Percentiles rank a stretch among this genome's conserved stretches.
phyloP scores from a whole-genome alignment of 305 asterid species.

The Petunia hybrid region DNA sequence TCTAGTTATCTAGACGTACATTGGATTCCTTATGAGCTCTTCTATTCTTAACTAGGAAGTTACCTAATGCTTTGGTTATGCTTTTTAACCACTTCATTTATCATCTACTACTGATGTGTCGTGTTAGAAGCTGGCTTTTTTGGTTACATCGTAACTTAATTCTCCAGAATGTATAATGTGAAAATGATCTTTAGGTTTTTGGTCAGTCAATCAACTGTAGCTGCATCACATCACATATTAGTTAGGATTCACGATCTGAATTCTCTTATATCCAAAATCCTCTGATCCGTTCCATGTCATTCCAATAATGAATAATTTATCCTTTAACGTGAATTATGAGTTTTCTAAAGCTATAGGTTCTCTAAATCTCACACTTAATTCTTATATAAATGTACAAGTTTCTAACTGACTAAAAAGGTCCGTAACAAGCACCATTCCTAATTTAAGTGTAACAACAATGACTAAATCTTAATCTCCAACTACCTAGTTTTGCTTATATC shows the following conservation, averaged over 20 bases:
- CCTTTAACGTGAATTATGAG: constrained; percentile 13
- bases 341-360: background rate
- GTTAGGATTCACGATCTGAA: constrained; percentile 7
- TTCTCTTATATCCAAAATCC: too few relatives aligned
- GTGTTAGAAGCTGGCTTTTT: background rate
- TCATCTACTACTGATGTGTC: background rate
- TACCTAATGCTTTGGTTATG: background rate
- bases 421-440: too few relatives aligned
- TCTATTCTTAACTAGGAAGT: background rate
- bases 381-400: background rate
- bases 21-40: background rate
- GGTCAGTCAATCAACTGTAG: background rate
- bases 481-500: too few relatives aligned
- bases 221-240: background rate
- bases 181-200: background rate
- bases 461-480: too few relatives aligned
- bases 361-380: background rate
- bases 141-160: background rate
- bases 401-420: background rate
- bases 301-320: background rate
- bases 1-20: constrained; percentile 12
- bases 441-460: too few relatives aligned
- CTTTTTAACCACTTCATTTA: background rate
- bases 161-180: constrained; percentile 19
- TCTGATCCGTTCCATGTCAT: background rate